Conservation (phyloP, 2,329 filamentous ascomycete species). For the Fusarium secorum region DNA sequence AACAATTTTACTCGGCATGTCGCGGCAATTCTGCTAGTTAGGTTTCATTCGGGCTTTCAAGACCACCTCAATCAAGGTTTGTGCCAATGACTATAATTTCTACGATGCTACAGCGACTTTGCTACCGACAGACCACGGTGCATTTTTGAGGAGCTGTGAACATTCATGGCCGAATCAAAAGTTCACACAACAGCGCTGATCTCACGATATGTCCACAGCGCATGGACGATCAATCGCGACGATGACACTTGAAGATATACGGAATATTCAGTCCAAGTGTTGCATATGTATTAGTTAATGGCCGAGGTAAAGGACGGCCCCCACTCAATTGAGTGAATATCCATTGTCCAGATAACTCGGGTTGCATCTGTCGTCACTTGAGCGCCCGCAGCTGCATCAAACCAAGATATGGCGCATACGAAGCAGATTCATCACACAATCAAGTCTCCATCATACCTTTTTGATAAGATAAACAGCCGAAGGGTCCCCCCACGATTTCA, state of each 20-base stretch:
- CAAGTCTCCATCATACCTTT: background rate
- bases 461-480: slow-evolving; percentile 36
- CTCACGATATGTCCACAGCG: slow-evolving; percentile 5
- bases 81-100: background rate
- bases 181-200: slow-evolving; percentile 30
- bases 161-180: slow-evolving; percentile 2
- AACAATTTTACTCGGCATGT: slow-evolving; percentile 15
- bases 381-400: slow-evolving; percentile 35
- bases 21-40: slow-evolving; percentile 13
- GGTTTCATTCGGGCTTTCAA: slow-evolving; percentile 27
- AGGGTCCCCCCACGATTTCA: slow-evolving; percentile 34
- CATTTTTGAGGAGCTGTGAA: background rate
- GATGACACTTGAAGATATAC: background rate
- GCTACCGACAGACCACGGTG: background rate
- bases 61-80: slow-evolving; percentile 23
- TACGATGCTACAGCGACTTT: slow-evolving; percentile 6
- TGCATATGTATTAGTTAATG: background rate
- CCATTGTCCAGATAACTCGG: slow-evolving; percentile 5
- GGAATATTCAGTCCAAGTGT: background rate
- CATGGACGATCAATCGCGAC: slow-evolving; percentile 11
- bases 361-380: slow-evolving; percentile 22
- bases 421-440: slow-evolving; percentile 10
- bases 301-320: background rate
- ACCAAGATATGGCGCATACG: slow-evolving; percentile 32
- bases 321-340: slow-evolving; percentile 9